These are phyloP conservation scores for Aspergillus diversus DNA, from an alignment of 495 filamentous ascomycete genomes.

Conservation along the genomic window DNA sequence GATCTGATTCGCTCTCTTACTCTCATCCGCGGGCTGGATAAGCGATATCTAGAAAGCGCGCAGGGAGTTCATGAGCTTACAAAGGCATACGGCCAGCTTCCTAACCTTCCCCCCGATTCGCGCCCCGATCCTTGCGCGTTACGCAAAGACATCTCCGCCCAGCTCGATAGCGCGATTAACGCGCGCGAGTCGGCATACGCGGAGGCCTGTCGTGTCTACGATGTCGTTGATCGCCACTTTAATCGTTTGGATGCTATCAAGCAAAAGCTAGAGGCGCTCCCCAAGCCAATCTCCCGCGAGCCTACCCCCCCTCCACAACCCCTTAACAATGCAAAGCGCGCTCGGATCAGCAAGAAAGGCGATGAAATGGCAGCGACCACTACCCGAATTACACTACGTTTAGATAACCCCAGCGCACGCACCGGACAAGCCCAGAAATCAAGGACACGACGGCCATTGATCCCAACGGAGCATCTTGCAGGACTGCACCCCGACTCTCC, in stretches of 20 bases:
- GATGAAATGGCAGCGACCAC: slow-evolving; percentile 40
- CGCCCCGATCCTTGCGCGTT: slow-evolving; percentile 60
- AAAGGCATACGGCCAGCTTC: slow-evolving; percentile 72
- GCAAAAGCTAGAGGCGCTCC: slow-evolving; percentile 78
- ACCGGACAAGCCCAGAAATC: slow-evolving; percentile 35
- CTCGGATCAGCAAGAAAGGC: slow-evolving; percentile 47
- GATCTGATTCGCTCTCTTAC: slow-evolving; percentile 90
- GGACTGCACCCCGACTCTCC: slow-evolving; percentile 48
- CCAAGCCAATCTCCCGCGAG: slow-evolving; percentile 69
- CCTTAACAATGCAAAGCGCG: slow-evolving; percentile 58
- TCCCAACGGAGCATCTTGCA: slow-evolving; percentile 40
- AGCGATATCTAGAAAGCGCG: slow-evolving; percentile 67
- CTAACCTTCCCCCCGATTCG: slow-evolving; percentile 56
- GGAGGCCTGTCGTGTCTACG: slow-evolving; percentile 79
- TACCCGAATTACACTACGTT: slow-evolving; percentile 65
- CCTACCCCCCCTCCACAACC: slow-evolving; percentile 59
- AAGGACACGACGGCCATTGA: slow-evolving; percentile 41
- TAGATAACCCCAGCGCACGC: slow-evolving; percentile 55
- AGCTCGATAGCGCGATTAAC: slow-evolving; percentile 72
- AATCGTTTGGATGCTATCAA: slow-evolving; percentile 76
- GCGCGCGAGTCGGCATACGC: slow-evolving; percentile 77
- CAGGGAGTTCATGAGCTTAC: slow-evolving; percentile 72
- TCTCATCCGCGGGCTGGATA: slow-evolving; percentile 81
- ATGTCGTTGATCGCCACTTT: slow-evolving; percentile 77
- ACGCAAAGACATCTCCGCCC: slow-evolving; percentile 74